phyloP scores from a whole-genome alignment of 169 alveolate species.

The Theileria equi region DNA sequence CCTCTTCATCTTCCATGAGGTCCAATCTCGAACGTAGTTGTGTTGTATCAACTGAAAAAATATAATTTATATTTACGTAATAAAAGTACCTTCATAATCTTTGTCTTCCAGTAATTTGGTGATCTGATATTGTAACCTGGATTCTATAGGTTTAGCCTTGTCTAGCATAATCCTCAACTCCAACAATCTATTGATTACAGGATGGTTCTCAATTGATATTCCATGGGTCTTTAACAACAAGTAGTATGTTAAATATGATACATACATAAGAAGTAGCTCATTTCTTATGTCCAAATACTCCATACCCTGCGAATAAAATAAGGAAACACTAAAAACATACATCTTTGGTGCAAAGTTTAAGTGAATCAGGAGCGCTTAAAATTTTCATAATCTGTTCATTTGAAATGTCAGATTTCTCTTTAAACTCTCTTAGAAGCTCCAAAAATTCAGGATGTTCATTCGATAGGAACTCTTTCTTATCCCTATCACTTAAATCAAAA shows the following conservation, averaged over 20 bases:
- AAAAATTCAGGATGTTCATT: constrained; percentile 61
- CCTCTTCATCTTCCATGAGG: constrained; percentile 34
- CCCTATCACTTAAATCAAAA: constrained; percentile 22
- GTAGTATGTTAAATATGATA: constrained; percentile 69
- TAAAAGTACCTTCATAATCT: background rate
- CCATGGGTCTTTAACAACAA: constrained; percentile 69
- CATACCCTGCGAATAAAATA: constrained; percentile 52
- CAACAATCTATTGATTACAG: constrained; percentile 68
- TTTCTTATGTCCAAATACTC: constrained; percentile 68
- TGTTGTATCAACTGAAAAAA: background rate
- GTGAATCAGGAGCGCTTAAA: constrained; percentile 33
- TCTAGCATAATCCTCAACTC: constrained; percentile 69
- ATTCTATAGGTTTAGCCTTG: constrained; percentile 71
- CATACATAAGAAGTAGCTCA: constrained; percentile 68
- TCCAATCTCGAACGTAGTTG: constrained; percentile 11
- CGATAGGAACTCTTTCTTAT: constrained; percentile 19
- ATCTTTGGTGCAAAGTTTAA: constrained; percentile 59
- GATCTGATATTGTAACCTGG: constrained; percentile 63
- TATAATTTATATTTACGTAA: background rate
- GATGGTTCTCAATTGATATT: constrained; percentile 64
- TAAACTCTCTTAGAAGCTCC: constrained; percentile 53
- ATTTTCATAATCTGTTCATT: constrained; percentile 59
- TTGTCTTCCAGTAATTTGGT: constrained; percentile 43
- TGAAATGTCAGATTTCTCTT: constrained; percentile 25
- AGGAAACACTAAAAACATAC: constrained; percentile 6